Base-by-base conservation (phyloP, 2,329 filamentous ascomycete genomes). In the Cercospora sp. region DNA sequence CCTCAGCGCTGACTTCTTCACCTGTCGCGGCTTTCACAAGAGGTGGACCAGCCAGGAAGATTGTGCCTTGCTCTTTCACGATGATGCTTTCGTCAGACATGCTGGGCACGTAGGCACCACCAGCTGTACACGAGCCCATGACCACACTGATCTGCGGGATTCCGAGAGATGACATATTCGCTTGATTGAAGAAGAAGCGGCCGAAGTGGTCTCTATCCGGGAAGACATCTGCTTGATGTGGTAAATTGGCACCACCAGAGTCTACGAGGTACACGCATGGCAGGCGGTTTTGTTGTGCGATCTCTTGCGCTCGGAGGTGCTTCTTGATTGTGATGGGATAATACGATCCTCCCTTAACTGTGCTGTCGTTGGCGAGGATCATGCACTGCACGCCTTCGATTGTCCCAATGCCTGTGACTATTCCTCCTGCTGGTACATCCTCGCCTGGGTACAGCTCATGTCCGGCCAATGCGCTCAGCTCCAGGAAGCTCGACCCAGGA, bases 1-100 rank as follows among this genome's bases (percentile, higher is more conserved):
- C 93, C 80, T 99, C 94, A 7, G 92, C 92, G 53, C 88, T 92
- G 65, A 98, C 93, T 32, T 92, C 89, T 81, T 99, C 94, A 12
- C 94, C 95, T 0, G 95, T 99, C 10, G 94, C 94, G 8, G 95
- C 95, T 82, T 97, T 97, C 71, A 99, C 95, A 0, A 99, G 85
- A 0, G 95, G 94, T 18, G 94, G 94, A 0, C 94, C 95, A 0
- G 94, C 94, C 1, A 99, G 88, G 84, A 98, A 99, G 78, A 99
- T 97, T 73, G 97, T 94, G n/a, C 94, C 94, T 79, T 97, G 94
- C 63, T 94, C 91, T 77, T 93, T 89, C 45, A 98, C 95, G 72
- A 99, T 98, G 80, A 99, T 97, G 78, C 89, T 93, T 85, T 98
- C 95, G 79, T 98, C 95, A 69, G 91, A 94, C 94, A 99, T 98